Conservation (phyloP, 306 rosid species). For the Dryas octopetala region DNA sequence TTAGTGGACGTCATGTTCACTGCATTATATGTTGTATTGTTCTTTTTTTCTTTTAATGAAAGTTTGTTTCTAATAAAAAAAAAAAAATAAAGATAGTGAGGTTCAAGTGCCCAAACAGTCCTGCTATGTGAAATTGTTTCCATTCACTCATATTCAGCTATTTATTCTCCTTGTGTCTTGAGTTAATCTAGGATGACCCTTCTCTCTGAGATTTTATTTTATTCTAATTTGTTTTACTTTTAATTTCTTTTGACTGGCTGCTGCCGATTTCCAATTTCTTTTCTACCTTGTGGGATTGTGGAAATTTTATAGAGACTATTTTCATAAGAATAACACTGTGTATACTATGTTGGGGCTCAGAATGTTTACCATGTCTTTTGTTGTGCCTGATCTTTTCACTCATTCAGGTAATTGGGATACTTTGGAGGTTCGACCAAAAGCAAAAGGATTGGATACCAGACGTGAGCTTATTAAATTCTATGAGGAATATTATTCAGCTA, state of each 20-base stretch:
- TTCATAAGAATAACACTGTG: background rate
- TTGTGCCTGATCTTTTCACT: conserved; percentile 16
- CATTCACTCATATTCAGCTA: background rate
- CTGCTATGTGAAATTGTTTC: background rate
- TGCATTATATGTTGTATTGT: too few species aligned
- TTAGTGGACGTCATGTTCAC: too few species aligned
- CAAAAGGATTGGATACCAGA: conserved; percentile 81
- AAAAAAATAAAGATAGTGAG: background rate
- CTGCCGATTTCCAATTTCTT: background rate
- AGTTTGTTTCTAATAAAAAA: background rate
- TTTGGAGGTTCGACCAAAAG: conserved; percentile 89
- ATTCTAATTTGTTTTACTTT: too few species aligned
- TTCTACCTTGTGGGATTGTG: background rate
- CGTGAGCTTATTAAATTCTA: conserved; percentile 79
- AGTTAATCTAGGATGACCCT: background rate
- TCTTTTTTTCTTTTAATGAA: background rate
- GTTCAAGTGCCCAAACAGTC: background rate
- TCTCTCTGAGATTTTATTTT: background rate
- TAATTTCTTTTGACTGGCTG: background rate
- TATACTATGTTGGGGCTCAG: background rate
- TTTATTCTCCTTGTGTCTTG: too few species aligned
- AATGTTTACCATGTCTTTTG: conserved; percentile 13
- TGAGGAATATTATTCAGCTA: conserved; percentile 82
- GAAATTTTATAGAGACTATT: conserved; percentile 6
- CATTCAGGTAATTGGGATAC: conserved; percentile 89